phyloP scores from a whole-genome alignment of 768 basidiomycete species.

The Russula abietina region DNA sequence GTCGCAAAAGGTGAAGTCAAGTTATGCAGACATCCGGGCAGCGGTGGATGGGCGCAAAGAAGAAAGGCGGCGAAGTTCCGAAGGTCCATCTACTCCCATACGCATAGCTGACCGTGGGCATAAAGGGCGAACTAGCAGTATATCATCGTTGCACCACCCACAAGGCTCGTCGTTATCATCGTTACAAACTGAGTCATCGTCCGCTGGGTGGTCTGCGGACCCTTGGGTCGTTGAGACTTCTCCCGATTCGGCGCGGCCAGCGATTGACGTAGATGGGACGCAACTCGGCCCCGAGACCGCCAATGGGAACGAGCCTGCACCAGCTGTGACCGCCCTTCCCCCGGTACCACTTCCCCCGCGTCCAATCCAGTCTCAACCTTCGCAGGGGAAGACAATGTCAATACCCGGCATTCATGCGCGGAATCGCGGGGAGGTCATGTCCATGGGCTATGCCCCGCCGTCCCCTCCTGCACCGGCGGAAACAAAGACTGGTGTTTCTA shows the following conservation, averaged over 20 bases:
- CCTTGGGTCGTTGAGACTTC: not conserved
- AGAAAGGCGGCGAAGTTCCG: slow-evolving; percentile 24
- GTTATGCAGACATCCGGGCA: slow-evolving; percentile 68
- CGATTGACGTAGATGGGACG: slow-evolving; percentile 7
- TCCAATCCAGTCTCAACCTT: slow-evolving; percentile 69
- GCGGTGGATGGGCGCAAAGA: slow-evolving; percentile 66
- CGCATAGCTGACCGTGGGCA: slow-evolving; percentile 31
- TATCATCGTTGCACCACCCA: slow-evolving; percentile 26
- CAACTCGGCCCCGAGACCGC: slow-evolving; percentile 2
- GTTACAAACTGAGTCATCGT: slow-evolving; percentile 27
- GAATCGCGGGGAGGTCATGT: slow-evolving; percentile 80
- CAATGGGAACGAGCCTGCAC: not conserved
- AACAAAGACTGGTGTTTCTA: slow-evolving; percentile 52
- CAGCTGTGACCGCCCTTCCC: not conserved
- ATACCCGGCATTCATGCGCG: slow-evolving; percentile 85
- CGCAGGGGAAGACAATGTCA: slow-evolving; percentile 70
- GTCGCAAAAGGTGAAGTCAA: slow-evolving; percentile 36
- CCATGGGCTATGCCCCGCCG: slow-evolving; percentile 68
- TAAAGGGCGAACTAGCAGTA: slow-evolving; percentile 28
- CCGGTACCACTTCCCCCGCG: slow-evolving; percentile 28
- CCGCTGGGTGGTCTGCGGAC: slow-evolving; percentile 9
- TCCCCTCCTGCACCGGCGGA: slow-evolving; percentile 33
- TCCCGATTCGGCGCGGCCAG: not conserved
- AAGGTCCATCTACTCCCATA: slow-evolving; percentile 32
- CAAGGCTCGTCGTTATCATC: slow-evolving; percentile 28